A percentile compares a stretch with the other conserved stretches of the same genome.
phyloP scores from a whole-genome alignment of 345 rosid genomes.

The Chamaenerion angustifolium region DNA sequence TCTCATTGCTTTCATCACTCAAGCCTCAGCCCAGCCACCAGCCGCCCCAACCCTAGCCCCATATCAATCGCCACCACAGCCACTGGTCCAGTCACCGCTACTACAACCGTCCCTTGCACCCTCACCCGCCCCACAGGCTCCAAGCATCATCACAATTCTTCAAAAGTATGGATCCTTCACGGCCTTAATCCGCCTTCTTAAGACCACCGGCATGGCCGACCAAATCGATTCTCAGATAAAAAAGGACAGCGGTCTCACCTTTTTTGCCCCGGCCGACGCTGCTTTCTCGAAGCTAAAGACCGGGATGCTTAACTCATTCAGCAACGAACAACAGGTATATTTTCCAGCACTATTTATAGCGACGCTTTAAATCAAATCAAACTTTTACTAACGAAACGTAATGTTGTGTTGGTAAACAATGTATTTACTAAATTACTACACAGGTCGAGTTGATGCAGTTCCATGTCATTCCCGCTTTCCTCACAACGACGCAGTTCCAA shows the following conservation, averaged over 20 bases:
- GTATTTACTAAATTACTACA: too few species aligned
- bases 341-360: too few species aligned
- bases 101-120: not conserved
- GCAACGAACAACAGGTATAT: slow-evolving; percentile 9
- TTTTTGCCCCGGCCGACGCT: slow-evolving; percentile 12
- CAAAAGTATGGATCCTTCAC: slow-evolving; percentile 44
- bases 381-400: too few species aligned
- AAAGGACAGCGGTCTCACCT: slow-evolving; percentile 8
- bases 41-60: slow-evolving; percentile 4
- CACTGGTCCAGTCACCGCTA: not conserved
- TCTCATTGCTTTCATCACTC: not conserved
- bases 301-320: slow-evolving; percentile 12
- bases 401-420: too few species aligned
- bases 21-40: not conserved
- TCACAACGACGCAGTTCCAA: too few species aligned
- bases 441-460: slow-evolving; percentile 8
- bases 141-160: slow-evolving; percentile 32
- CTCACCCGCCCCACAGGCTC: not conserved
- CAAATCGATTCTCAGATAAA: slow-evolving; percentile 13
- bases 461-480: too few species aligned
- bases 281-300: slow-evolving; percentile 14
- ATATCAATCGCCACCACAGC: not conserved
- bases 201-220: slow-evolving; percentile 24
- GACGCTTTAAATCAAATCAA: too few species aligned
- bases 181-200: slow-evolving; percentile 35